These are phyloP conservation scores for Cytospora piceae DNA, from an alignment of 2,329 filamentous ascomycete genomes.

Conservation along the genomic window DNA sequence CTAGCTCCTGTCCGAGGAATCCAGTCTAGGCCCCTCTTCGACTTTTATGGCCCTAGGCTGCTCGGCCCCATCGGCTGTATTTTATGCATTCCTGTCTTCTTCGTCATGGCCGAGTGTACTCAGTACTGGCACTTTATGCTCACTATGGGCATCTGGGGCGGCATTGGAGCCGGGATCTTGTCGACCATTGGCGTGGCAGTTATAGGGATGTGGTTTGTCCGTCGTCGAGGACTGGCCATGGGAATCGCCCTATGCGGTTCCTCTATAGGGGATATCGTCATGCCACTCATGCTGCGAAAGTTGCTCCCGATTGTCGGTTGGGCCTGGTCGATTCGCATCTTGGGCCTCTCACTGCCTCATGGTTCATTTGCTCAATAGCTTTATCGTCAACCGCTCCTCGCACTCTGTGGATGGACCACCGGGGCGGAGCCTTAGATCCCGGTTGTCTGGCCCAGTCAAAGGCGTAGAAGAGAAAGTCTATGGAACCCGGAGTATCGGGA, in stretches of 20 bases:
- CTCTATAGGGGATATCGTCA: constrained; percentile 38
- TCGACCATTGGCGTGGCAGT: constrained; percentile 42
- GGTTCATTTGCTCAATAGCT: constrained; percentile 19
- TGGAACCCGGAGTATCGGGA: neutral
- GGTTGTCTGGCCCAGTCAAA: constrained; percentile 12
- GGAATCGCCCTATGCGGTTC: constrained; percentile 35
- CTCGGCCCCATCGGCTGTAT: constrained; percentile 44
- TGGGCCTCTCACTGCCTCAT: constrained; percentile 32
- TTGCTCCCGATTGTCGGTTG: constrained; percentile 39
- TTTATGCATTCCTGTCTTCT: constrained; percentile 44
- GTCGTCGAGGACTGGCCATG: constrained; percentile 35
- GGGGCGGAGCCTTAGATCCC: neutral
- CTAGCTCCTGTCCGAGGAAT: constrained; percentile 49
- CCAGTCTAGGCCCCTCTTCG: constrained; percentile 53
- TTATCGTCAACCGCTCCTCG: neutral
- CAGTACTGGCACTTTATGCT: constrained; percentile 55
- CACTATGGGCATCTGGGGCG: constrained; percentile 47
- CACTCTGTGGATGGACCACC: constrained; percentile 20
- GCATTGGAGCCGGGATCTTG: constrained; percentile 45
- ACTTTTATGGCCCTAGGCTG: constrained; percentile 49
- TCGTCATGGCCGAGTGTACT: constrained; percentile 51
- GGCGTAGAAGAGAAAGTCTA: constrained; percentile 23
- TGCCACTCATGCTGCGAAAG: constrained; percentile 41
- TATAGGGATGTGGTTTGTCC: constrained; percentile 38
- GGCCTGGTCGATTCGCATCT: constrained; percentile 41